Conservation (phyloP, 495 filamentous ascomycete species). For the Hypoxylon lienhwacheense region DNA sequence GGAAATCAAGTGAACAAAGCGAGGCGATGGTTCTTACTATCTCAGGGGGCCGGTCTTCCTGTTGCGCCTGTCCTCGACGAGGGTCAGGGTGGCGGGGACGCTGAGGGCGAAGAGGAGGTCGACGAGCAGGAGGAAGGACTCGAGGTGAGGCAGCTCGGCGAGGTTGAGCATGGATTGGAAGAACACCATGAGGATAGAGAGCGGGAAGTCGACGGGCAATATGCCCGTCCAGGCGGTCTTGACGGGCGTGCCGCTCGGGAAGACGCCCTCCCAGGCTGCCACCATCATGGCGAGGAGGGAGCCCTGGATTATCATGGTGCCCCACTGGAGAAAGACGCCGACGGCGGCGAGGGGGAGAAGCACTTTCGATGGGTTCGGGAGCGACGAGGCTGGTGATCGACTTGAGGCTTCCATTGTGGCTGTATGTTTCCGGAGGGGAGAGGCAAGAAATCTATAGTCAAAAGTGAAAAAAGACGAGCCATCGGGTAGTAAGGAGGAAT, state of each 20-base stretch:
- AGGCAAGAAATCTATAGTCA: neutral
- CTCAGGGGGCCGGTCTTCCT: constrained; percentile 11
- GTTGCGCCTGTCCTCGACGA: constrained; percentile 11
- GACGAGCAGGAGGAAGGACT: constrained; percentile 9
- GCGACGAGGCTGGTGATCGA: neutral
- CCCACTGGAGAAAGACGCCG: constrained; percentile 12
- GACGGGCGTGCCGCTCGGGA: constrained; percentile 7
- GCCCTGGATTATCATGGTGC: constrained; percentile 7
- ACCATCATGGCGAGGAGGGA: constrained; percentile 9
- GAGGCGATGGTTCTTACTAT: constrained; percentile 15
- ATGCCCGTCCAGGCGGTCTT: constrained; percentile 15
- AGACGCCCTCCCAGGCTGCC: constrained; percentile 5
- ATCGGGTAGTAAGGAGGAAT: too few species aligned
- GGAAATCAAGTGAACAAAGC: too few species aligned
- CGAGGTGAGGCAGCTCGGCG: neutral
- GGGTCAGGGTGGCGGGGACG: constrained; percentile 10
- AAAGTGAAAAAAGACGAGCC: neutral
- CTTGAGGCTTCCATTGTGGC: neutral
- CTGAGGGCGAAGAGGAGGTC: constrained; percentile 15
- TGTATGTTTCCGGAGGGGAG: neutral
- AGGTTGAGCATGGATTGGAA: constrained; percentile 11
- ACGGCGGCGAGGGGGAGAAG: constrained; percentile 1
- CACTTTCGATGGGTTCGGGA: neutral
- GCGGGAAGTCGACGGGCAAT: constrained; percentile 11
- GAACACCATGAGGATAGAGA: constrained; percentile 10